Percentiles rank a stretch among this genome's conserved stretches.
phyloP scores from a whole-genome alignment of 768 basidiomycete genomes.

The Psilocybe cyanescens region DNA sequence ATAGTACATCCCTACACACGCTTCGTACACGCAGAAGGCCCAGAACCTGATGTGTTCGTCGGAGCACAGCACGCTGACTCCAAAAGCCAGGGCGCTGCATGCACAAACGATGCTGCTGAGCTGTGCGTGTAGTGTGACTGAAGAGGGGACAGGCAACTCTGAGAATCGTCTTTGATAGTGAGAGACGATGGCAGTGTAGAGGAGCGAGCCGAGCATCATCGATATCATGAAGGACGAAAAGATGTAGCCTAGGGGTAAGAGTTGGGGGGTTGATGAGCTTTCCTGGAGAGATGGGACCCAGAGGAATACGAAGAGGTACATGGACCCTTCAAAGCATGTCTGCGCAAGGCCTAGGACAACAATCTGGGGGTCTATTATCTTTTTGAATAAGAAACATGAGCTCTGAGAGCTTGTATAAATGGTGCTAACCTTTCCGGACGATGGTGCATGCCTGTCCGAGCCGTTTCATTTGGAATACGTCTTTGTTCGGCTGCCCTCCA shows the following conservation, averaged over 20 bases:
- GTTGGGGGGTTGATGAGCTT: conserved; percentile 37
- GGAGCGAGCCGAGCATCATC: conserved; percentile 79
- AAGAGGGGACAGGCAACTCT: conserved; percentile 24
- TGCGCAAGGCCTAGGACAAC: conserved; percentile 72
- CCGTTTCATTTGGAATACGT: conserved; percentile 55
- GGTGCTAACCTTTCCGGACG: conserved; percentile 48
- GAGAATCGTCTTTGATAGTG: conserved; percentile 22
- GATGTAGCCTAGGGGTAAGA: conserved; percentile 76
- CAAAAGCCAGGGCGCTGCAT: conserved; percentile 58
- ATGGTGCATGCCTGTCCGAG: conserved; percentile 60
- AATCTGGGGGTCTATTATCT: conserved; percentile 55
- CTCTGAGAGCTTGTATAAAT: background rate
- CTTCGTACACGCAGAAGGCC: conserved; percentile 78
- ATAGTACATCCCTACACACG: conserved; percentile 81
- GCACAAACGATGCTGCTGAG: conserved; percentile 68
- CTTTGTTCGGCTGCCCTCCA: conserved; percentile 34
- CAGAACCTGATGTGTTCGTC: conserved; percentile 62
- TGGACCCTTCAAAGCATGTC: conserved; percentile 83
- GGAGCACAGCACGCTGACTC: conserved; percentile 45
- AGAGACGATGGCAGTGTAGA: conserved; percentile 60
- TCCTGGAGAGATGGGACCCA: conserved; percentile 83
- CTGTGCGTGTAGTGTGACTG: conserved; percentile 64
- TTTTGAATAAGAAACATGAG: background rate
- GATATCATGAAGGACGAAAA: conserved; percentile 83
- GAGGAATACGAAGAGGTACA: conserved; percentile 85